These are phyloP conservation scores for Tulasnella sp. DNA, from an alignment of 768 basidiomycete species.

Conservation along the genomic window DNA sequence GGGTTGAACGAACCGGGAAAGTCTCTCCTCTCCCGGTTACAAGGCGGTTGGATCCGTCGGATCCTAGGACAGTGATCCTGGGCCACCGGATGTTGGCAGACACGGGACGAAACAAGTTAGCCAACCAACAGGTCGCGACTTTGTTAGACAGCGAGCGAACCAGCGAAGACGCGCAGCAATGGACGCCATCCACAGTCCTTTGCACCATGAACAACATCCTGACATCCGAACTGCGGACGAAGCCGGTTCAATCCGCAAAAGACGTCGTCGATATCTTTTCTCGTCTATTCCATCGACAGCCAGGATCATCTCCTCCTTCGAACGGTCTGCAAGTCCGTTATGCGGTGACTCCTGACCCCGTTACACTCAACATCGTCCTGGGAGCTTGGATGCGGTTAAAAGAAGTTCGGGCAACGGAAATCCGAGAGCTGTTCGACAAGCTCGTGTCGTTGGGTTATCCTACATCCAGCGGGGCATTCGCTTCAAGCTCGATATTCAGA, in stretches of 20 bases:
- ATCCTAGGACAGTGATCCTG: constrained; percentile 4
- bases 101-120: neutral
- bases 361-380: constrained; percentile 66
- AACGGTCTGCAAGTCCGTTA: constrained; percentile 44
- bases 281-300: neutral
- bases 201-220: constrained; percentile 59
- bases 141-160: neutral
- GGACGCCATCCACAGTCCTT: constrained; percentile 43
- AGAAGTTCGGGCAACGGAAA: constrained; percentile 41
- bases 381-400: constrained; percentile 57
- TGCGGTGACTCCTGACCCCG: constrained; percentile 53
- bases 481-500: neutral
- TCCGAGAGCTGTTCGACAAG: constrained; percentile 61
- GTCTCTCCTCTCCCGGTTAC: constrained; percentile 16
- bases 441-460: constrained; percentile 60
- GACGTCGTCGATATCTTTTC: constrained; percentile 40
- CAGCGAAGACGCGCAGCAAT: neutral
- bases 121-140: neutral
- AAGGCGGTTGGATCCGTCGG: neutral
- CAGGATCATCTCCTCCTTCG: constrained; percentile 34
- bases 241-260: constrained; percentile 39
- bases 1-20: neutral
- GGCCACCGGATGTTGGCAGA: neutral
- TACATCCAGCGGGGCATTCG: neutral
- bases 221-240: constrained; percentile 41